These are phyloP conservation scores for Penstemon barbatus DNA, from an alignment of 257 asterid species.

Conservation along the genomic window DNA sequence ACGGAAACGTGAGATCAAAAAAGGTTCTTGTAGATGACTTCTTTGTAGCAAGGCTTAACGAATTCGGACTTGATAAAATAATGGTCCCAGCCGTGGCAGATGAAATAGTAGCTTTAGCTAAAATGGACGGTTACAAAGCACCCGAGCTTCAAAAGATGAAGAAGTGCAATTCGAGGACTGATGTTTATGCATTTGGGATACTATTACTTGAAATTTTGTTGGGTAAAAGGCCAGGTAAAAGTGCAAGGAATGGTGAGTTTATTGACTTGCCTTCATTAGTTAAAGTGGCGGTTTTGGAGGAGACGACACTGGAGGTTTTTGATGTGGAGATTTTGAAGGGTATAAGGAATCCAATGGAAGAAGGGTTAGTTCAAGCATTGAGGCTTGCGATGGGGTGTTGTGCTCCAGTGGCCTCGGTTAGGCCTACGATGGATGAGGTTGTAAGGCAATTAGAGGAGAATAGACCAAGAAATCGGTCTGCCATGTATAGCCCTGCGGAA, in stretches of 20 bases:
- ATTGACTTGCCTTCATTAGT: constrained; percentile 86
- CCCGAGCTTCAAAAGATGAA: constrained; percentile 95
- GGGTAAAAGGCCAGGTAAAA: constrained; percentile 75
- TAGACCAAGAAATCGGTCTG: constrained; percentile 90
- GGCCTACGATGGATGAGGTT: constrained; percentile 95
- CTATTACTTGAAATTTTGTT: constrained; percentile 81
- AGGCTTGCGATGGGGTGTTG: constrained; percentile 99
- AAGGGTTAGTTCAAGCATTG: constrained; percentile 90
- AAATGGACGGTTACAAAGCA: constrained; percentile 85
- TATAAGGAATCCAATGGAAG: constrained; percentile 89
- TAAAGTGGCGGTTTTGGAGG: constrained; percentile 95
- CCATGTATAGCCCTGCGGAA: constrained; percentile 92
- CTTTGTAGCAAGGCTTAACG: constrained; percentile 80
- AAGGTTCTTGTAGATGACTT: constrained; percentile 84
- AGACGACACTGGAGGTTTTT: constrained; percentile 93
- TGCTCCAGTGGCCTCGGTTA: constrained; percentile 80
- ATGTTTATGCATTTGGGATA: constrained; percentile 90
- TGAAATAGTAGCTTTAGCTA: constrained; percentile 69
- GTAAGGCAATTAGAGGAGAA: constrained; percentile 95
- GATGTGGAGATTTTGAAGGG: constrained; percentile 84
- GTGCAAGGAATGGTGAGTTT: constrained; percentile 60
- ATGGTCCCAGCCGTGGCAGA: constrained; percentile 86
- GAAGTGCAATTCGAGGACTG: constrained; percentile 81
- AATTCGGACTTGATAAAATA: constrained; percentile 85
- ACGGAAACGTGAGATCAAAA: constrained; percentile 83